Percentiles rank a stretch among this genome's conserved stretches.
These are phyloP conservation scores for Hericium erinaceus DNA, from an alignment of 768 basidiomycete species.

Conservation along the genomic window DNA sequence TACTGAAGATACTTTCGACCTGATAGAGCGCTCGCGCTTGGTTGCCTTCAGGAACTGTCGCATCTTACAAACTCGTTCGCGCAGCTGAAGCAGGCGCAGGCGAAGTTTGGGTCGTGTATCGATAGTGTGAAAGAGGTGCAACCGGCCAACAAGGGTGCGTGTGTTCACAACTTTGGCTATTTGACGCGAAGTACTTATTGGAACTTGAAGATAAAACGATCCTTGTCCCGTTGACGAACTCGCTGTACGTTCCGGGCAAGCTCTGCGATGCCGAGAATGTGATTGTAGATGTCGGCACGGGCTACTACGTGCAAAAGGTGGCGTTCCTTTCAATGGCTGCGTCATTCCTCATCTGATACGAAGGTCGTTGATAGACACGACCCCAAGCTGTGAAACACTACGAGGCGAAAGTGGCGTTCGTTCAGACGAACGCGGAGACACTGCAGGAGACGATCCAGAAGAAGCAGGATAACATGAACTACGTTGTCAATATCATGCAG, in stretches of 20 bases:
- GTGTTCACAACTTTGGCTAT: background rate
- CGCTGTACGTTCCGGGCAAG: conserved; percentile 91
- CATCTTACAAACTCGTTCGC: conserved; percentile 88
- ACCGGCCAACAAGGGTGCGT: conserved; percentile 51
- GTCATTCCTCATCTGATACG: background rate
- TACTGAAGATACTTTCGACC: background rate
- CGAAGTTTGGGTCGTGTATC: conserved; percentile 83
- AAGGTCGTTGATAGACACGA: conserved; percentile 49
- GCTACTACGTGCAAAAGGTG: conserved; percentile 95
- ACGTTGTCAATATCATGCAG: conserved; percentile 67
- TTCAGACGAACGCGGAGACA: conserved; percentile 74
- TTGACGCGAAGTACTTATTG: background rate
- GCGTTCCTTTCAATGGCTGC: conserved; percentile 6
- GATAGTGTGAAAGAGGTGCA: conserved; percentile 73
- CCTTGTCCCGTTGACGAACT: conserved; percentile 88
- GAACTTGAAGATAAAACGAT: conserved; percentile 63
- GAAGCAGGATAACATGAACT: conserved; percentile 85
- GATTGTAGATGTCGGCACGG: conserved; percentile 92
- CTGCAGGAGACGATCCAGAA: conserved; percentile 84
- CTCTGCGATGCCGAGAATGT: conserved; percentile 77
- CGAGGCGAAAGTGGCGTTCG: conserved; percentile 68
- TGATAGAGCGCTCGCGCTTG: conserved; percentile 1
- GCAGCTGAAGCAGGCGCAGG: conserved; percentile 87
- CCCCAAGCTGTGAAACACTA: conserved; percentile 78
- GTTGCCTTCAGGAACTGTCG: conserved; percentile 63